These are phyloP conservation scores for Raphidocelis subcapitata DNA, from an alignment of 139 green algal species.

Conservation along the genomic window DNA sequence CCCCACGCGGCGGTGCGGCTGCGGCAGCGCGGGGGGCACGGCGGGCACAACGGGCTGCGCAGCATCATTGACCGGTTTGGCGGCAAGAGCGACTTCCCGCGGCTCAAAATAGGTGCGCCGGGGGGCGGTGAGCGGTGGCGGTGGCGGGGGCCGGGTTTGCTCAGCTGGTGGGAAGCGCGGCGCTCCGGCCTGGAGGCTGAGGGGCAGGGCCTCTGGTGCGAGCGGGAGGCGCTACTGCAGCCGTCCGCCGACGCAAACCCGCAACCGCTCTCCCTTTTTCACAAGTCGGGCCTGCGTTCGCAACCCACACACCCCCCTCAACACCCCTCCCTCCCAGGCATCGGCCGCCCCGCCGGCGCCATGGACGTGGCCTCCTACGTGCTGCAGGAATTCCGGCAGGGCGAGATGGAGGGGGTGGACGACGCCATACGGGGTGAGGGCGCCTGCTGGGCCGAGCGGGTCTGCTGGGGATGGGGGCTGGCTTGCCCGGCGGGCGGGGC, in stretches of 20 bases:
- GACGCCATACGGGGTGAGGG: slow-evolving; percentile 38
- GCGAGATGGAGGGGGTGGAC: slow-evolving; percentile 67
- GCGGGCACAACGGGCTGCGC: slow-evolving; percentile 94
- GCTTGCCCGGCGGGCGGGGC: no score
- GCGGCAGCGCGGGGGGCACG: slow-evolving; percentile 78
- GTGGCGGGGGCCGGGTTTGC: neutral
- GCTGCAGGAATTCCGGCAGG: slow-evolving; percentile 67
- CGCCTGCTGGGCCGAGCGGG: neutral
- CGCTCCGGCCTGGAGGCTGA: neutral
- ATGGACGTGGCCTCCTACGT: slow-evolving; percentile 67
- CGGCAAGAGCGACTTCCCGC: slow-evolving; percentile 68
- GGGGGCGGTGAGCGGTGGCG: neutral
- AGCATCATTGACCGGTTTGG: slow-evolving; percentile 78
- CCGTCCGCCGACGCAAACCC: no score
- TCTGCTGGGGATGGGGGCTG: no score
- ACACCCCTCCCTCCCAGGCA: slow-evolving; percentile 40
- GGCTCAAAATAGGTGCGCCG: slow-evolving; percentile 66
- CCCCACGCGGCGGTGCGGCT: slow-evolving; percentile 59
- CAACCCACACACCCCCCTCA: no score
- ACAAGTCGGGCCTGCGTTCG: no score
- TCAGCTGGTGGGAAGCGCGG: neutral
- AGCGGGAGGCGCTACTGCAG: neutral
- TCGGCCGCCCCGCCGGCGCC: slow-evolving; percentile 67
- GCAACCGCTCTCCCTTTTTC: neutral
- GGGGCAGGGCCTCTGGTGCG: neutral